Base-by-base conservation (phyloP, 2,329 filamentous ascomycete species). In the Aspergillus flavus region DNA sequence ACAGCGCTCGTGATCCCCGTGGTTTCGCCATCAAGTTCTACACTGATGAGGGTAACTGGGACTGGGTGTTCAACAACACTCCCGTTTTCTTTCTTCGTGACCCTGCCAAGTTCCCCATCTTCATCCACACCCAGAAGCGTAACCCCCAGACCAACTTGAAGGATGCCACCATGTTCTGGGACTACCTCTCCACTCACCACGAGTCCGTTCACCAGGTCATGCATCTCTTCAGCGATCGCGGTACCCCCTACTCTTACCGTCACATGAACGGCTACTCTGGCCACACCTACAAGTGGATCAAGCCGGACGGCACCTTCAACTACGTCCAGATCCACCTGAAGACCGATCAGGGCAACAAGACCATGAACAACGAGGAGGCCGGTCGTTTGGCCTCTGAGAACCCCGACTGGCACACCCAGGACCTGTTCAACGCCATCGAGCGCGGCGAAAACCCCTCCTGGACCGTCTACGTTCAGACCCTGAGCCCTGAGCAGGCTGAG, bases 1-100 rank as follows among this genome's bases (percentile, higher is more conserved):
- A 93, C 71, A 88, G 86, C 67, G 89, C 89, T 36, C 86, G 91
- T 63, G 90, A 93, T 68, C 89, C 89, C 11, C 83, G 89, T 71
- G 91, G 91, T 0, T 92, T 93, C 71, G 84, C 89, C 1, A 82
- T 91, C 66, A 93, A 92, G 78, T 90, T 93, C 78, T 84, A 88
- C 43, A 92, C 90, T 0, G 86, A 89, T 21, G 87, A 92, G 69
- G 89, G 89, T n/a, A 91, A 91, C 69, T 90, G 86, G 84, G 89
- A 91, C 71, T 82, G 89, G 75, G 89, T 92, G 19, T 87, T 86
- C 65, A 91, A 91, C 80, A 92, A 92, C 73, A 91, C 88, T 0
- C 90, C 90, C 0, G 86, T 91, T 3, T 93, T 92, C 82, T 92
- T 93, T 78, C 72, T 92, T n/a, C 82, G 90, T 59, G 90, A 92